Evolutionary conservation across 2,329 filamentous ascomycete species (phyloP).

Genomic region (Botrytis fragariae): DNA sequence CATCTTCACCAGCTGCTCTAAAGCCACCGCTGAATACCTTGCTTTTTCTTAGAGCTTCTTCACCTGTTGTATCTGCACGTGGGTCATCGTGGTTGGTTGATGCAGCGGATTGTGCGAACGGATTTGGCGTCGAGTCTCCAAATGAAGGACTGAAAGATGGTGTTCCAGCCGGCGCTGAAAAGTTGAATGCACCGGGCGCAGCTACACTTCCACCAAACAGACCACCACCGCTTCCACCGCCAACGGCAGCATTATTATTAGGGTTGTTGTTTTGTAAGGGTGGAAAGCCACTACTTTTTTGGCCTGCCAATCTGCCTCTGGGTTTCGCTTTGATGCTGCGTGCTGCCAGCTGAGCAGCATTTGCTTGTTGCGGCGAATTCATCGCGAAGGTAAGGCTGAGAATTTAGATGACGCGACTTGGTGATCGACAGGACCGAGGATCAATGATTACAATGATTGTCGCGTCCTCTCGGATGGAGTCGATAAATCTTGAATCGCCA

Average conservation of each 20-base stretch:
- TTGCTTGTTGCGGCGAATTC: conserved; percentile 34
- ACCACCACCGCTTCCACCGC: conserved; percentile 25
- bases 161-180: conserved; percentile 28
- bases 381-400: conserved; percentile 22
- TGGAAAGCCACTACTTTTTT: conserved; percentile 6
- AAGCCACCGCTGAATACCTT: conserved; percentile 5
- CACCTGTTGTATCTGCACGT: conserved; percentile 22
- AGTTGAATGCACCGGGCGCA: conserved; percentile 33
- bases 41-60: conserved; percentile 15
- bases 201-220: conserved; percentile 36
- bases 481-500: not conserved
- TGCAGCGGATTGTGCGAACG: conserved; percentile 12
- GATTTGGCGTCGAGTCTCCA: conserved; percentile 21
- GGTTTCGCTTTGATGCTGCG: conserved; percentile 35
- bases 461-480: conserved; percentile 8
- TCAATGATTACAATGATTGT: conserved; percentile 5
- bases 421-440: conserved; percentile 6
- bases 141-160: conserved; percentile 21
- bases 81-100: conserved; percentile 21
- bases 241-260: not conserved
- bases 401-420: conserved; percentile 2
- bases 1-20: conserved; percentile 7
- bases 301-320: conserved; percentile 20
- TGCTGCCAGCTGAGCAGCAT: conserved; percentile 37
- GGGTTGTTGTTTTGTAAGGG: conserved; percentile 13